Evolutionary conservation across 2,329 filamentous ascomycete species (phyloP), one percentile per base, ranked within the genome.

Genomic region (Colletotrichum sp.): DNA sequence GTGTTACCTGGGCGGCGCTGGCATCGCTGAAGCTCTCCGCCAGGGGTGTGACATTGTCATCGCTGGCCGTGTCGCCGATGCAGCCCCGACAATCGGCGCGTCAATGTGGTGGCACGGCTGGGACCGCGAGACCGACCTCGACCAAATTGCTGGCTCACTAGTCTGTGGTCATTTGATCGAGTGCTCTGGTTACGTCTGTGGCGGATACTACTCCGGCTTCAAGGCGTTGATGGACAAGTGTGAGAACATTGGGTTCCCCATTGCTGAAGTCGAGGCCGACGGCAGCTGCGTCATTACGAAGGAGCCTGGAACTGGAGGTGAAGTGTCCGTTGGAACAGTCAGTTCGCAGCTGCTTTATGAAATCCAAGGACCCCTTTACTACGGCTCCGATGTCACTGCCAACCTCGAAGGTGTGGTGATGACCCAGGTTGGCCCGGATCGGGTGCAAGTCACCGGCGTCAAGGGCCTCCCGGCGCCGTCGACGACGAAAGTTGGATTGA

Each of bases 61-160:
- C 5, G 89, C 88, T 64, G 88, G 88, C 0, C 84, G 88, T 8
- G 87, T 87, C 0, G 85, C 87, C 0, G 88, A 89, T 77, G 88
- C 89, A 1, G 87, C 86, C 5, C 89, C 88, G 0, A 89, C 90
- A 0, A 90, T 92, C 69, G 90, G 88, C 0, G 89, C 89, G 0
- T 90, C 90, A 0, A 88, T 87, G 80, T 92, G 86, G 83, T 92
- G 90, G 87, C 86, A 92, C 72, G 83, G 84, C 3, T 92, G 90
- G 90, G 76, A 77, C 1, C 85, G 88, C 30, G 85, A 86, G 29
- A 84, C 82, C 0, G 85, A 88, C 36, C 90, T 87, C n/a, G 87
- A 92, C 75, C 79, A 84, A 34, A 83, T 92, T 8, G 90, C 90
- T 0, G 88, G 88, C 0, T 83, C 89, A 0, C 79, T 91, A 0